Evolutionary conservation across 73 alveolate genomes (phyloP), one percentile per base, ranked within the genome.

Genomic region (Urostyla sp.): DNA sequence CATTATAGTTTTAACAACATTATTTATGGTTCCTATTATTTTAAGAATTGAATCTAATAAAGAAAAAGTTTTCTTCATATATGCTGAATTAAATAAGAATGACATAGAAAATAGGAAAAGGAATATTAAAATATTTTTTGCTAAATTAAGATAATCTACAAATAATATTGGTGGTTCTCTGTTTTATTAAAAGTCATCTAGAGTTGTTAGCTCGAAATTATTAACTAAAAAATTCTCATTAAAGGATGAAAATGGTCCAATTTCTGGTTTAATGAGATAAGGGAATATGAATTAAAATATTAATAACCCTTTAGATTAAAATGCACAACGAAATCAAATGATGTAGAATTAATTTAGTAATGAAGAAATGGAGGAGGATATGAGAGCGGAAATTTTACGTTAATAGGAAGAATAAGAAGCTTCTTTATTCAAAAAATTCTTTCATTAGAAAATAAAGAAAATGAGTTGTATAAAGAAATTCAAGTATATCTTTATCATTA

Each of bases 161-260:
- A 50, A 52, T 34, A 73, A 73, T 23, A 73, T 75, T 10, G 85
- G 85, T 7, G 85, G 85, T 31, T 73, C 85, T 10, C 28, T 73
- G 30, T 73, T 73, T 35, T 73, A 73, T 23, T 30, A 73, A 61
- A 73, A 73, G 51, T 52, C 75, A 32, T 43, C 75, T 2, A 69
- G 83, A 30, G 49, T 69, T 13, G 83, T 49, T 5, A 37, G 66
- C 2, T 24, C 57, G 6, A 69, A 59, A 49, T 55, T 69, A 0
- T 27, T 69, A 10, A 69, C 83, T 45, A 45, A 49, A 26, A 69
- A 49, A 30, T 69, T 69, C 55, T 46, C 72, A 46, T 34, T 49
- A 69, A 69, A 69, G 27, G 79, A 63, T 40, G 79, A 63, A 40
- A 63, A 60, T 63, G 44, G 44, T 63, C 44, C 55, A 1, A 63